Evolutionary conservation across 2,329 filamentous ascomycete genomes (phyloP), one percentile per base, ranked within the genome.

Genomic region (Chrysosporium queenslandicum): DNA sequence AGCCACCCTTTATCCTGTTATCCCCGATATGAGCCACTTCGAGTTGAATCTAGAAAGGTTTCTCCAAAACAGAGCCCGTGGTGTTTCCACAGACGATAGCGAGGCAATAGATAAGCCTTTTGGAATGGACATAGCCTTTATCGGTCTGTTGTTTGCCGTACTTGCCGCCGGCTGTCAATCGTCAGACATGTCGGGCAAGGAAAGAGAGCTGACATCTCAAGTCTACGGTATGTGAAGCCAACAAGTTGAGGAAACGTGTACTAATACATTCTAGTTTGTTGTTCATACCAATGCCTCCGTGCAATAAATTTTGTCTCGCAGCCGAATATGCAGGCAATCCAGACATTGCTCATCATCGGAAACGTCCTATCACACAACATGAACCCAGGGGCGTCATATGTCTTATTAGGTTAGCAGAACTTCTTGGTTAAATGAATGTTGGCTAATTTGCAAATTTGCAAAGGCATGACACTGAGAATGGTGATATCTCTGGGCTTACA

Each of bases 301-400:
- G 79, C 81, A 65, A 80, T 77, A 21, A 83, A 83, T 57, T 83
- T 82, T 61, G 62, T 83, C 6, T 82, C 80, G 0, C 77, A 80
- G 53, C 77, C 79, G 25, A 79, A 75, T 3, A 67, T 82, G 32
- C 78, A 82, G 56, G 79, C 76, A 39, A 80, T 83, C 34, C 78
- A 83, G 60, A 79, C 79, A 0, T 69, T 82, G 20, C 65, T 82
- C 2, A 77, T 82, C 11, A 79, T 83, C 27, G 77, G 78, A 46
- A 81, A 82, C 58, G 79, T 80, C 21, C 70, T 80, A 27, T 78
- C 77, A 0, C 80, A 80, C 61, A 80, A 80, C 57, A 80, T 80
- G 77, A 83, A 82, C 54, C 79, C 80, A 7, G 80, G 80, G 2
- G 79, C 81, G 16, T 77, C 79, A 3, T 83, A 81, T 71, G 77